Conservation (phyloP, 1,139 yeast genomes). For the Candida dubliniensis region DNA sequence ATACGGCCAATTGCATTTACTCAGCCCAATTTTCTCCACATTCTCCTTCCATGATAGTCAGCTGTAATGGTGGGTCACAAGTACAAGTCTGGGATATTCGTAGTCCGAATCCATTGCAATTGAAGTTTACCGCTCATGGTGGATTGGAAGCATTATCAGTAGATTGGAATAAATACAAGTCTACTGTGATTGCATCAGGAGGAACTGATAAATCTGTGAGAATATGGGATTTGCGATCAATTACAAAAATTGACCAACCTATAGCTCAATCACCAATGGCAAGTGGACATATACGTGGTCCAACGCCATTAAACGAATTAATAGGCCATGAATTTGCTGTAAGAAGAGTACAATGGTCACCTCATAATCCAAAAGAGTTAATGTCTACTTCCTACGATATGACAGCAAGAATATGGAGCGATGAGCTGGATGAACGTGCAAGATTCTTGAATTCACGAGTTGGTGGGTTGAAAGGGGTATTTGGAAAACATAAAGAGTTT, state of each 20-base stretch:
- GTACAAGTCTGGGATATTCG: conserved; percentile 86
- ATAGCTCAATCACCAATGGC: conserved; percentile 39
- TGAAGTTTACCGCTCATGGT: conserved; percentile 68
- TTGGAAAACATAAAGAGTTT: conserved; percentile 78
- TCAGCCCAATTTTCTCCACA: conserved; percentile 86
- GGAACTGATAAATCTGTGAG: conserved; percentile 86
- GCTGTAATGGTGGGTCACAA: conserved; percentile 80
- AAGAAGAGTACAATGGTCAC: conserved; percentile 82
- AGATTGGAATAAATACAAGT: conserved; percentile 89
- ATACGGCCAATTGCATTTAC: conserved; percentile 61
- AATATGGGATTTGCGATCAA: conserved; percentile 86
- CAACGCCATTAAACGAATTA: conserved; percentile 74
- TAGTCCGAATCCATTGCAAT: conserved; percentile 58
- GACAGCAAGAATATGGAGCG: conserved; percentile 87
- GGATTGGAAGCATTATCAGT: conserved; percentile 79
- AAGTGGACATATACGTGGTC: conserved; percentile 50
- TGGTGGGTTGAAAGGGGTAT: conserved; percentile 54
- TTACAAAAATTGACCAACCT: conserved; percentile 44
- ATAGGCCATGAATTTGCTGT: conserved; percentile 91
- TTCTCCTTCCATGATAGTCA: conserved; percentile 65
- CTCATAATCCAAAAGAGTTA: conserved; percentile 72
- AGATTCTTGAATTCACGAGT: conserved; percentile 38
- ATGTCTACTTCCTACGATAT: conserved; percentile 86
- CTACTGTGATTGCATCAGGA: conserved; percentile 76
- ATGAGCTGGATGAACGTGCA: conserved; percentile 56